These are phyloP conservation scores for Cylindrotheca closterium DNA, from an alignment of 108 stramenopile species.

Conservation along the genomic window DNA sequence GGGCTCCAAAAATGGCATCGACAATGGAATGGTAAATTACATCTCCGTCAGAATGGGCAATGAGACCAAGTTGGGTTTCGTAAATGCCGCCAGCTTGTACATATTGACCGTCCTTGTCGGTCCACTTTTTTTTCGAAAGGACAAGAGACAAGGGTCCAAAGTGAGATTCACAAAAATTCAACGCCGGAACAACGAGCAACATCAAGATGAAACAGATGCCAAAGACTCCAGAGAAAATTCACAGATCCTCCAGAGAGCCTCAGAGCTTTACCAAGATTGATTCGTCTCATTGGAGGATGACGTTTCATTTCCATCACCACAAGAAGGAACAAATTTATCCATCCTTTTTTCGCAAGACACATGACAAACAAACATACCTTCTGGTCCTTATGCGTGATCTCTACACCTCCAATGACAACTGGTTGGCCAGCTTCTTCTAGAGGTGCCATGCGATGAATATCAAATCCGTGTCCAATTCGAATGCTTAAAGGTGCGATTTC, in stretches of 20 bases:
- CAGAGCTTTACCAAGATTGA: no score
- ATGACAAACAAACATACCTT: slow-evolving; percentile 67
- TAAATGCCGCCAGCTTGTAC: slow-evolving; percentile 67
- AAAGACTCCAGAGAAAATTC: no score
- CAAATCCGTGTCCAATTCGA: slow-evolving; percentile 94
- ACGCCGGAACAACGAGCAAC: no score
- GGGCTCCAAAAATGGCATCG: slow-evolving; percentile 92
- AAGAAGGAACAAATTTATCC: no score
- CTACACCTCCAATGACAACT: slow-evolving; percentile 89
- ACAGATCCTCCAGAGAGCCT: no score
- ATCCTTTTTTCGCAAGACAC: no score
- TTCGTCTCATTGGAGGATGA: no score
- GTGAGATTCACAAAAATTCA: no score
- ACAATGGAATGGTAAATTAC: slow-evolving; percentile 94
- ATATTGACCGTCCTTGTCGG: slow-evolving; percentile 81
- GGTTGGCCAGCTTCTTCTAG: slow-evolving; percentile 86
- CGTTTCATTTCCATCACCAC: no score
- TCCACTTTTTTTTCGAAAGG: slow-evolving; percentile 45
- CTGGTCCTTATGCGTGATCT: slow-evolving; percentile 76
- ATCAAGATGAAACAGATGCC: no score
- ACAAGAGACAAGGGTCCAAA: not conserved
- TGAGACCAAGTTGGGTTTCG: slow-evolving; percentile 82
- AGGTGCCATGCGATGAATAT: slow-evolving; percentile 94
- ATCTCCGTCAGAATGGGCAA: slow-evolving; percentile 95
- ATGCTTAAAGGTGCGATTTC: slow-evolving; percentile 79